Evolutionary conservation across 306 rosid genomes (phyloP).

Genomic region (Quercus cerris): DNA sequence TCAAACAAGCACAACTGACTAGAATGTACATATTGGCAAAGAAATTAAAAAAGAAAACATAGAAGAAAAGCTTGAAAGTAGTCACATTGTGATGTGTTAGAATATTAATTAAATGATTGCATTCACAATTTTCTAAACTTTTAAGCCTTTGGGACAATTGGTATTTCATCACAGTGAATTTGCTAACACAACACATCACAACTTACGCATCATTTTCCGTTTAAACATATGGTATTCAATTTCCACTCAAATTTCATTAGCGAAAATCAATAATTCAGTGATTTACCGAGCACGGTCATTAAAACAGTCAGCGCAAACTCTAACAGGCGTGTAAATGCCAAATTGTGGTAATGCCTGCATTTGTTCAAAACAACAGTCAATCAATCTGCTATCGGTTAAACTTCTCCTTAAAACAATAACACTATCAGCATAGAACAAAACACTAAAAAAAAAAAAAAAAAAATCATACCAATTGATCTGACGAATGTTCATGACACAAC

Average conservation of each 20-base stretch:
- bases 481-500: constrained; percentile 84
- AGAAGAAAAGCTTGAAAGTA: constrained; percentile 4
- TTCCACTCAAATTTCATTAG: constrained; percentile 7
- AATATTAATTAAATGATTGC: too few species aligned
- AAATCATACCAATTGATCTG: constrained; percentile 63
- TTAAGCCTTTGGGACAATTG: too few species aligned
- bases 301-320: constrained; percentile 91
- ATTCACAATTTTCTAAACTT: too few species aligned
- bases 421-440: not conserved
- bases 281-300: constrained; percentile 62
- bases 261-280: not conserved
- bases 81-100: not conserved
- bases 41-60: not conserved
- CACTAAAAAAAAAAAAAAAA: not conserved
- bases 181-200: constrained; percentile 1
- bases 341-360: constrained; percentile 85
- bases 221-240: not conserved
- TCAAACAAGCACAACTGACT: not conserved
- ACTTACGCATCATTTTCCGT: not conserved
- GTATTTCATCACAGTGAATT: not conserved
- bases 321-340: constrained; percentile 66
- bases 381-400: constrained; percentile 7
- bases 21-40: not conserved
- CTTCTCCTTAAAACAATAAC: not conserved
- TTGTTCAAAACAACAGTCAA: constrained; percentile 19